Evolutionary conservation across 768 basidiomycete genomes (phyloP).

Genomic region (Obba rivulosa): DNA sequence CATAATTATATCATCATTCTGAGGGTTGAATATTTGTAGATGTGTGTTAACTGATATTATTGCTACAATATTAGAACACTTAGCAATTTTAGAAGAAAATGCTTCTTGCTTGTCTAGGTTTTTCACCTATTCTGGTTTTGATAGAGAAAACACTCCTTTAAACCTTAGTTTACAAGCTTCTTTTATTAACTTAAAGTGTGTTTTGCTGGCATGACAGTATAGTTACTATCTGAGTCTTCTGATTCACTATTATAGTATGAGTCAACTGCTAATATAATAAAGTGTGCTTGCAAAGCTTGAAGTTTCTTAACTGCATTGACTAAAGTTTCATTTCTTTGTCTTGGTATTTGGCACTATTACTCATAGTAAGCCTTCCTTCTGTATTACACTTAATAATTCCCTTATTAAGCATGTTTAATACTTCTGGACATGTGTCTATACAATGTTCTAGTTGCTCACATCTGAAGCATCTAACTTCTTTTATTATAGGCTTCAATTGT

Average conservation of each 20-base stretch:
- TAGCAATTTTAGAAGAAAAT: no score
- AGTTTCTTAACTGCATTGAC: slow-evolving; percentile 1
- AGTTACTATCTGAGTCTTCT: not conserved
- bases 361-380: not conserved
- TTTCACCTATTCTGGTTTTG: not conserved
- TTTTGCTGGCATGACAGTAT: not conserved
- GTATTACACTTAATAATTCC: slow-evolving; percentile 5
- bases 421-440: slow-evolving; percentile 1
- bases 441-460: slow-evolving; percentile 6
- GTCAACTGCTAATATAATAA: no score
- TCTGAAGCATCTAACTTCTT: slow-evolving; percentile 4
- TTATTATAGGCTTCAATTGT: not conserved
- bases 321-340: slow-evolving; percentile 1
- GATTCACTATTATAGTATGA: no score
- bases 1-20: no score
- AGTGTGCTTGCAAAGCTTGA: not conserved
- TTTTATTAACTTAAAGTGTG: not conserved
- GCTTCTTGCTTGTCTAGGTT: no score
- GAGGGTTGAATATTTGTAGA: no score
- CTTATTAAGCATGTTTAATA: slow-evolving; percentile 1
- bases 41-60: no score
- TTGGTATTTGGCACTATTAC: slow-evolving; percentile 1
- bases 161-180: not conserved
- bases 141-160: not conserved
- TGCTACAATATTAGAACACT: no score